phyloP scores from a whole-genome alignment of 192 early-diverging fungal genomes.

The Dimargaris cristalligena region DNA sequence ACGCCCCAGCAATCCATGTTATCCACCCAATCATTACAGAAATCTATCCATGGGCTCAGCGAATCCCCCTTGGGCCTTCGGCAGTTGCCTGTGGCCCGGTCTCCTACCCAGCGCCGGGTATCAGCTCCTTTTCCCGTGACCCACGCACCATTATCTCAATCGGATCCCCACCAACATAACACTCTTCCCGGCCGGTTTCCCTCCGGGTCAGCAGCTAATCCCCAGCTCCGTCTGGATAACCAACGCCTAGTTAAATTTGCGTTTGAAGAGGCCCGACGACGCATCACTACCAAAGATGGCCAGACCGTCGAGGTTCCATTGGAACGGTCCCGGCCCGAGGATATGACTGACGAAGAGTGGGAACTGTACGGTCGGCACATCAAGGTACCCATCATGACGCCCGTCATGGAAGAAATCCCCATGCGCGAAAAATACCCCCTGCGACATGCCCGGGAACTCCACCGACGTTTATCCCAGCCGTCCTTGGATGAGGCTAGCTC shows the following conservation, averaged over 20 bases:
- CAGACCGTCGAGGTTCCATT: neutral
- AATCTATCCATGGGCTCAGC: no score
- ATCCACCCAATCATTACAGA: no score
- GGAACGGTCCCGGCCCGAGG: neutral
- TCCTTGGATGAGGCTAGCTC: neutral
- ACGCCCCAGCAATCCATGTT: no score
- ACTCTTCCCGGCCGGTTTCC: no score
- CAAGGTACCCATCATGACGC: constrained; percentile 5
- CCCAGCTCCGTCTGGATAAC: constrained; percentile 3
- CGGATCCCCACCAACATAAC: no score
- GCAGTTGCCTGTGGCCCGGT: no score
- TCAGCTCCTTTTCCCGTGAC: no score
- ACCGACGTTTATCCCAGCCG: constrained; percentile 3
- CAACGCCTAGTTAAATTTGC: constrained; percentile 6
- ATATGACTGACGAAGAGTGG: neutral
- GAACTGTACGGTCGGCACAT: neutral
- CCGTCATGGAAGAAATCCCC: neutral
- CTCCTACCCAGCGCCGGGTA: no score
- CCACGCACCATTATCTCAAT: no score
- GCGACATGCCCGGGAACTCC: constrained; percentile 8
- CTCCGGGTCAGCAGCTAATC: no score
- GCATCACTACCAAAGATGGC: constrained; percentile 2
- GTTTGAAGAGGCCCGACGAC: constrained; percentile 11
- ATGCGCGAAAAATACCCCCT: constrained; percentile 8
- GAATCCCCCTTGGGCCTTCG: no score